These are phyloP conservation scores for Aureobasidium leucospermi DNA, from an alignment of 2,329 filamentous ascomycete species.

Conservation along the genomic window DNA sequence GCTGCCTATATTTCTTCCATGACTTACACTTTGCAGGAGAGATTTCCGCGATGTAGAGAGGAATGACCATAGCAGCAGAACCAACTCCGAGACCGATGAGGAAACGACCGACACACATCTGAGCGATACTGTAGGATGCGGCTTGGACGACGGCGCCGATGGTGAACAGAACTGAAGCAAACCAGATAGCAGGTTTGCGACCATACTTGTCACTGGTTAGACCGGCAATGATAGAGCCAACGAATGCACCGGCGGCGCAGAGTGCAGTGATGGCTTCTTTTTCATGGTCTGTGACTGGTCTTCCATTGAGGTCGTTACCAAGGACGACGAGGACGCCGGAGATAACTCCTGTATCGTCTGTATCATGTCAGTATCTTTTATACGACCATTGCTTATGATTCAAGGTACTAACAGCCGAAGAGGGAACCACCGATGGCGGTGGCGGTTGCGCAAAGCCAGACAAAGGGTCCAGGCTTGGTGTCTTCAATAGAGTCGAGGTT, in stretches of 20 bases:
- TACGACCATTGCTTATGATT: background rate
- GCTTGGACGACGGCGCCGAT: constrained; percentile 60
- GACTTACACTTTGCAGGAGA: constrained; percentile 51
- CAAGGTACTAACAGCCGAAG: constrained; percentile 15
- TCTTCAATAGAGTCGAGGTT: constrained; percentile 20
- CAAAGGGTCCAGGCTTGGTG: constrained; percentile 19
- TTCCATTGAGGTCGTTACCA: background rate
- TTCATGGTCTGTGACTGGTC: constrained; percentile 10
- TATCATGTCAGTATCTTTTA: background rate
- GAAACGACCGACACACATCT: constrained; percentile 60
- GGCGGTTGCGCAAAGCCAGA: constrained; percentile 21
- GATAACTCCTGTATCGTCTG: constrained; percentile 17
- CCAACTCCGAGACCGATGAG: constrained; percentile 67
- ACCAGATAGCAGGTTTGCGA: constrained; percentile 55
- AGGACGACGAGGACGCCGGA: constrained; percentile 17
- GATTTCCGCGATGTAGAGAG: constrained; percentile 73
- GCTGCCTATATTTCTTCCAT: too few species aligned
- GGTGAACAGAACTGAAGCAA: constrained; percentile 59
- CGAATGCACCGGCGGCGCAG: constrained; percentile 14
- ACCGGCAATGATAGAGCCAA: constrained; percentile 14
- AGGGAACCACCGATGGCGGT: constrained; percentile 21
- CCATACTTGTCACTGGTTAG: constrained; percentile 31
- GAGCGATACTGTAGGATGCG: constrained; percentile 45
- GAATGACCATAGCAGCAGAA: constrained; percentile 55
- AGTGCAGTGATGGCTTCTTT: constrained; percentile 16